Evolutionary conservation across 768 basidiomycete species (phyloP).

Genomic region (Panus rudis): DNA sequence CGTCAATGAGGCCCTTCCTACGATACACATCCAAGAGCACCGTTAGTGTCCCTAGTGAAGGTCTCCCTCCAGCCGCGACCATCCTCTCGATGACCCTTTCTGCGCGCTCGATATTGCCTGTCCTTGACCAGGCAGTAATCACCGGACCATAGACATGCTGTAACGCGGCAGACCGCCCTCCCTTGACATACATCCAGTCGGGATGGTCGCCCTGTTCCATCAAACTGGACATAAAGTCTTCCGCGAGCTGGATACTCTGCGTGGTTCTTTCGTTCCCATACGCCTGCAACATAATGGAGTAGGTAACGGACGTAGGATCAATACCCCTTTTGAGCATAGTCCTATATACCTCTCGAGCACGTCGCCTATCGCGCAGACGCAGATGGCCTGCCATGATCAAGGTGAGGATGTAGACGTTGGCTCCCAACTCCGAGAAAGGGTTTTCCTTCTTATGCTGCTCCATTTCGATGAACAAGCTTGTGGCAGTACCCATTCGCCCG

Average conservation of each 20-base stretch:
- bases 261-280: conserved; percentile 44
- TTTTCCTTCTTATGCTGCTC: conserved; percentile 28
- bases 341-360: conserved; percentile 61
- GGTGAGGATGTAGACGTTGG: conserved; percentile 60
- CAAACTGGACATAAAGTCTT: conserved; percentile 55
- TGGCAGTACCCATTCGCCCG: conserved; percentile 54
- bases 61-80: conserved; percentile 45
- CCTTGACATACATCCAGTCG: conserved; percentile 32
- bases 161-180: conserved; percentile 37
- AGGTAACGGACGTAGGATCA: conserved; percentile 61
- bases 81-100: conserved; percentile 50
- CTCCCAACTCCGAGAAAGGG: conserved; percentile 25
- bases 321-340: conserved; percentile 66
- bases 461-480: conserved; percentile 64
- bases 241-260: conserved; percentile 52
- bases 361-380: conserved; percentile 39
- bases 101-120: conserved; percentile 42
- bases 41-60: conserved; percentile 54
- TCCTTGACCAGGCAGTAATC: conserved; percentile 41
- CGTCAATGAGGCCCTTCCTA: conserved; percentile 44
- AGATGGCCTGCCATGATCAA: conserved; percentile 73
- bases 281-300: conserved; percentile 55
- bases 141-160: conserved; percentile 58
- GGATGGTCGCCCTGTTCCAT: conserved; percentile 29
- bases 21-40: conserved; percentile 71